These are phyloP conservation scores for Cercospora beticola DNA, from an alignment of 2,329 filamentous ascomycete genomes.

Conservation along the genomic window DNA sequence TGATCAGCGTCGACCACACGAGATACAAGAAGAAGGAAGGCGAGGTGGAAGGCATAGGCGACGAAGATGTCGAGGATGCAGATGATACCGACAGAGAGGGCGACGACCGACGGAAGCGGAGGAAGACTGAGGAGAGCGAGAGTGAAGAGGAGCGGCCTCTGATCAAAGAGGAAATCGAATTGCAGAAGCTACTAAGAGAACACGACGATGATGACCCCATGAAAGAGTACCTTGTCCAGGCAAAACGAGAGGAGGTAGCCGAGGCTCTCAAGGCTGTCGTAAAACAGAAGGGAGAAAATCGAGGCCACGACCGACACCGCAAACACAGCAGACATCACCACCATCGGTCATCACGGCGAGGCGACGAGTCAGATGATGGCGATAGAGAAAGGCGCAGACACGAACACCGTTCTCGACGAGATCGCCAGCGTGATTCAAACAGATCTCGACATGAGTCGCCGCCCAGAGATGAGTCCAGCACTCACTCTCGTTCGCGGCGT, in stretches of 20 bases:
- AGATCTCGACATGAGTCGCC: neutral
- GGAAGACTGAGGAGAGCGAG: conserved; percentile 23
- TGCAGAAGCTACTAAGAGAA: conserved; percentile 70
- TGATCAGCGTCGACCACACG: conserved; percentile 87
- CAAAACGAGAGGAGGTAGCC: conserved; percentile 87
- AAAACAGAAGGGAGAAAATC: conserved; percentile 44
- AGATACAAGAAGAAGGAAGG: conserved; percentile 87
- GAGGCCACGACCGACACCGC: conserved; percentile 32
- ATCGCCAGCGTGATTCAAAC: neutral
- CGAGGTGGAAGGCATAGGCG: conserved; percentile 39
- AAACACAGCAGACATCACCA: conserved; percentile 50
- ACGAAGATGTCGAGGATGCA: conserved; percentile 58
- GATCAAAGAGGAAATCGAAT: conserved; percentile 78
- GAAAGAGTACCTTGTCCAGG: conserved; percentile 84
- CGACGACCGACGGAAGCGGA: conserved; percentile 48
- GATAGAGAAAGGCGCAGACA: neutral
- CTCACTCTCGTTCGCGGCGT: neutral
- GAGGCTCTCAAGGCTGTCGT: conserved; percentile 61
- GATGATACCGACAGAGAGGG: conserved; percentile 41
- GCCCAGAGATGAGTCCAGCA: neutral
- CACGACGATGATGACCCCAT: conserved; percentile 92
- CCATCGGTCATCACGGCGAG: conserved; percentile 20
- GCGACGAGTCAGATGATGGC: conserved; percentile 22
- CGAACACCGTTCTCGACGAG: conserved; percentile 6
- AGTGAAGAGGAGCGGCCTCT: conserved; percentile 56